A percentile compares a stretch with the other conserved stretches of the same genome.
phyloP scores from a whole-genome alignment of 1,139 yeast species.

The Pichia sp. region DNA sequence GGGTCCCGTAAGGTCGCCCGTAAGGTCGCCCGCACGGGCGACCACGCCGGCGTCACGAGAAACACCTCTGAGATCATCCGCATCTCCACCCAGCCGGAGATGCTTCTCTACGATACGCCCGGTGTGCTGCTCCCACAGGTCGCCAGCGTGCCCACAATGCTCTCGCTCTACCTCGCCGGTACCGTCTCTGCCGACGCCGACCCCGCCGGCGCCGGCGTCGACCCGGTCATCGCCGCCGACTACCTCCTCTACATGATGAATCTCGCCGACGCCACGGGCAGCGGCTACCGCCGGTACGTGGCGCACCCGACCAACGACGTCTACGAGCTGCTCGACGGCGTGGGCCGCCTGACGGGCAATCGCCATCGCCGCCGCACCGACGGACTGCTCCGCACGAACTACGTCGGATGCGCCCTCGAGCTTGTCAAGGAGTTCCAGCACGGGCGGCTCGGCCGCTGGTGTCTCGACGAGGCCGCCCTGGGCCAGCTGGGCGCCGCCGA shows the following conservation, averaged over 20 bases:
- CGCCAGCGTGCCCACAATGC: slow-evolving; percentile 64
- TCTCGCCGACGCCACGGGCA: slow-evolving; percentile 50
- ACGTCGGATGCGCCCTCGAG: slow-evolving; percentile 53
- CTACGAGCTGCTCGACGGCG: slow-evolving; percentile 52
- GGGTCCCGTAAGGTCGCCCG: slow-evolving; percentile 2
- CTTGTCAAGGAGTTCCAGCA: slow-evolving; percentile 69
- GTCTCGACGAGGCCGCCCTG: slow-evolving; percentile 34
- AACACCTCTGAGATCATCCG: slow-evolving; percentile 73
- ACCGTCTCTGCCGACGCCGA: slow-evolving; percentile 59
- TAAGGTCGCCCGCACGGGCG: slow-evolving; percentile 83
- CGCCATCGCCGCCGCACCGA: slow-evolving; percentile 29
- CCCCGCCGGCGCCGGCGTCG: slow-evolving; percentile 71
- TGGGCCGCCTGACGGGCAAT: slow-evolving; percentile 43
- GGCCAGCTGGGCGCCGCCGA: slow-evolving; percentile 4
- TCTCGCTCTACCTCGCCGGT: slow-evolving; percentile 70
- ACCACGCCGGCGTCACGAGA: slow-evolving; percentile 87
- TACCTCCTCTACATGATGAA: slow-evolving; percentile 73
- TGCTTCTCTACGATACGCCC: slow-evolving; percentile 83
- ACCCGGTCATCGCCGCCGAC: slow-evolving; percentile 85
- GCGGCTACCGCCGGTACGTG: slow-evolving; percentile 45
- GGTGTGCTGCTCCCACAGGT: slow-evolving; percentile 85
- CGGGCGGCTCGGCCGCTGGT: slow-evolving; percentile 44
- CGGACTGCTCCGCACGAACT: slow-evolving; percentile 32
- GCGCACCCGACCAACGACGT: slow-evolving; percentile 73
- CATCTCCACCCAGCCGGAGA: slow-evolving; percentile 57